Base-by-base conservation (phyloP, 2,329 filamentous ascomycete genomes). In the Pyrenochaeta sp. region DNA sequence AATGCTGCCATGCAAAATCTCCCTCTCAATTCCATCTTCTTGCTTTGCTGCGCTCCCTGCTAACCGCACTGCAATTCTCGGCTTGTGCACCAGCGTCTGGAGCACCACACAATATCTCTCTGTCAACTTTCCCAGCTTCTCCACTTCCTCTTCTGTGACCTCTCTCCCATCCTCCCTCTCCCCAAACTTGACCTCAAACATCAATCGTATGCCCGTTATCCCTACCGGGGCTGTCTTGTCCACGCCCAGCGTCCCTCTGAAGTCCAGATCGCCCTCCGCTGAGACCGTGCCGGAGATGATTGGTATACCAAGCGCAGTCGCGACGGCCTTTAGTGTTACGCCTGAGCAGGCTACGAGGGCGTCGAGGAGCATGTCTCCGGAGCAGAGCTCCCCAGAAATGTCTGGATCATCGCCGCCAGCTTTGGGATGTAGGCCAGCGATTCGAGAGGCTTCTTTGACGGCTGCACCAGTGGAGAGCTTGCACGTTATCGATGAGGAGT, bases 311-410 rank as follows among this genome's bases (percentile, higher is more conserved):
- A 82, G 67, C 2, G 79, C 80, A 0, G 80, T 82, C 4, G 79
- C 78, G 1, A 82, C 80, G 9, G 80, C 80, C 58, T 81, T 81
- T 21, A 82, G 69, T n/a, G 80, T 82, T 3, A 82, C 80, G 20
- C 80, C 80, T 1, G 80, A 77, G 64, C 80, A 82, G 3, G 80
- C 80, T 4, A 83, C 80, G 2, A 82, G 72, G 0, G 79, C 79
- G 51, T 82, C 80, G 11, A 82, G 75, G 11, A 83, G 71, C 79
- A 82, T 80, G 59, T 82, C 79, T 11, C 80, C 80, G 0, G 75
- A 78, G 71, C 80, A 82, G 1, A 82, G 72, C 57, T 82, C 79
- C 49, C 80, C 79, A 1, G 76, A 79, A 44, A 82, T 75, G 2
- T 65, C 54, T 9, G 75, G 73, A 31, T 75, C 70, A 11, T 75